Evolutionary conservation across 306 rosid genomes (phyloP), one percentile per base, ranked within the genome.

Genomic region (Glycyrrhiza uralensis): DNA sequence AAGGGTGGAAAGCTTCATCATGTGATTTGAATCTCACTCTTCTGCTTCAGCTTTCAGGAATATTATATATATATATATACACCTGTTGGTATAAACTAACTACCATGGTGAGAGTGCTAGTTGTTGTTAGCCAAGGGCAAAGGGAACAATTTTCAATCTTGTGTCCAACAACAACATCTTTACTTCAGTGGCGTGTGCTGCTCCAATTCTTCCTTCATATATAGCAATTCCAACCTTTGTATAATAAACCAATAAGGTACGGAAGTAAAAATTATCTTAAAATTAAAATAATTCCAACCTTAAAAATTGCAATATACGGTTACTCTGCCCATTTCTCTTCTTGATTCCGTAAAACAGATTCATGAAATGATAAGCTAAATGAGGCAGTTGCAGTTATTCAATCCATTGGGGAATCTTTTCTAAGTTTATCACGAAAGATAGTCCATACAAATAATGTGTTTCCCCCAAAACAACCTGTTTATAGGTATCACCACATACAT

Each of bases 1-100:
- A 23, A 64, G 36, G 7, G 58, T 35, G 17, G 38, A 47, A 80
- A 22, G 60, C 54, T 67, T 75, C 84, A 75, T 80, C 19, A 33
- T 69, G 63, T 61, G 69, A 62, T n/a, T 33, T 64, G 17, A 68
- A 6, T 61, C 46, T 44, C 26, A 61, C 33, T 66, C 7, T 20
- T 66, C 2, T 26, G 23, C 7, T 58, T 32, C 14, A 12, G 1
- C 18, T 13, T 66, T 58, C 3, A 29, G 9, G 14, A 26, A 46
- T n/a, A n/a, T 19, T 7, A 7, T 38, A 36, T 66, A 41, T 64
- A 12, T 20, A 65, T 63, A 33, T 79, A 72, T 36, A 72, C 60
- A 50, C 41, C 38, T 69, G 18, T 32, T 66, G 30, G 68, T 22
- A 36, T 33, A 32, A 13, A 36, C 36, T 51, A 51, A 23, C 38